A percentile compares a stretch with the other conserved stretches of the same genome.
Conservation (phyloP, 495 filamentous ascomycete species). For the Melanomma pulvis-pyrius region DNA sequence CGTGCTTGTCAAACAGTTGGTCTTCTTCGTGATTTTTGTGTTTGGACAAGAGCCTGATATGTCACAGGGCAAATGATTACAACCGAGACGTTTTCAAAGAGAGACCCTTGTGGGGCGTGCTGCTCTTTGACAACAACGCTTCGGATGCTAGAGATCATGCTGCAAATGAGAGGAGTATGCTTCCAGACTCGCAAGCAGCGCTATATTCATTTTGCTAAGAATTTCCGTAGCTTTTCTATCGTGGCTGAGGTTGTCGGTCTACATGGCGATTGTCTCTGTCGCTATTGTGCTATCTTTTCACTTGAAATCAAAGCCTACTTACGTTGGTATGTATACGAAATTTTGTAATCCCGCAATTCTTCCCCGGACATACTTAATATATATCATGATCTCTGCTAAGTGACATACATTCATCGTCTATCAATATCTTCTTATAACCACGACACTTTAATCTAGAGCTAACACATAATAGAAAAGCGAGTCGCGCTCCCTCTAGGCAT, state of each 20-base stretch:
- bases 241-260: constrained; percentile 87
- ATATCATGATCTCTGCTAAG: too few relatives aligned
- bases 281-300: constrained; percentile 95
- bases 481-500: constrained; percentile 84
- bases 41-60: not conserved
- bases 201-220: constrained; percentile 7
- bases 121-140: constrained; percentile 85
- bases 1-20: constrained; percentile 47
- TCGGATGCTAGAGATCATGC: constrained; percentile 88
- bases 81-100: constrained; percentile 60
- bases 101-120: constrained; percentile 70
- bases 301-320: constrained; percentile 70
- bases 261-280: constrained; percentile 84
- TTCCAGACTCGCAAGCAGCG: not conserved
- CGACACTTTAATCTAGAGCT: not conserved
- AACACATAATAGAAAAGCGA: constrained; percentile 56
- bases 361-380: not conserved
- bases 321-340: constrained; percentile 42
- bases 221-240: constrained; percentile 73
- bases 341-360: not conserved
- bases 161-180: constrained; percentile 73
- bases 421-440: not conserved
- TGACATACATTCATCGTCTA: not conserved
- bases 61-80: constrained; percentile 42
- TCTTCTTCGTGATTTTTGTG: not conserved